A percentile compares a stretch with the other conserved stretches of the same genome.
Evolutionary conservation across 2,329 filamentous ascomycete species (phyloP).

Genomic region (Sarocladium oryzae): DNA sequence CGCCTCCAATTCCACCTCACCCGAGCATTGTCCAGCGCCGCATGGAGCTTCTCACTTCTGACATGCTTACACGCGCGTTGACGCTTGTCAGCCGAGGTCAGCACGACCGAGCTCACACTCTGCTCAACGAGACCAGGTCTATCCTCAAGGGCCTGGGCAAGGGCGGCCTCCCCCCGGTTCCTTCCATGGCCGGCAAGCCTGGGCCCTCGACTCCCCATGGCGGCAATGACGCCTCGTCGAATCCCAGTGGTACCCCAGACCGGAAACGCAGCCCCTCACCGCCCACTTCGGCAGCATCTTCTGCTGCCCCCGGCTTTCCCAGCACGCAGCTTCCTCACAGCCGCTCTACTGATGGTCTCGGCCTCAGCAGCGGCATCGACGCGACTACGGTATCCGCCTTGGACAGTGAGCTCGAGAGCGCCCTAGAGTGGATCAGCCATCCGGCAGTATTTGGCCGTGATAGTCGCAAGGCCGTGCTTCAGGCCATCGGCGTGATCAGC

Average conservation of each 20-base stretch:
- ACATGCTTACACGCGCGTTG: conserved; percentile 91
- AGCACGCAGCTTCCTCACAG: conserved; percentile 39
- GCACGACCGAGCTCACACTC: conserved; percentile 86
- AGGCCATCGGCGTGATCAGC: conserved; percentile 94
- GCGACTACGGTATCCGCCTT: conserved; percentile 73
- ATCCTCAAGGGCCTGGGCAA: conserved; percentile 96
- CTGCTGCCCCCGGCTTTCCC: conserved; percentile 30
- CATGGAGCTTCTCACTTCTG: conserved; percentile 95
- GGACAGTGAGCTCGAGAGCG: conserved; percentile 83
- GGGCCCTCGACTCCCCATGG: conserved; percentile 44
- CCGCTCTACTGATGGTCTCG: conserved; percentile 51
- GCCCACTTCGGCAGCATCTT: conserved; percentile 40
- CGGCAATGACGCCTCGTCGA: conserved; percentile 36
- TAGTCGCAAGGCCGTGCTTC: conserved; percentile 88
- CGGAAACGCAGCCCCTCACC: conserved; percentile 51
- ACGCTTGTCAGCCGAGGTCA: conserved; percentile 87
- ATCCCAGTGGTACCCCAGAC: conserved; percentile 41
- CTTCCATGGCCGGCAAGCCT: conserved; percentile 46
- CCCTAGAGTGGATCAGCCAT: conserved; percentile 95
- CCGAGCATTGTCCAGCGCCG: conserved; percentile 90
- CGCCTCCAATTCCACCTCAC: conserved; percentile 87
- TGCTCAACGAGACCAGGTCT: conserved; percentile 86
- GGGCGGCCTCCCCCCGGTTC: conserved; percentile 84
- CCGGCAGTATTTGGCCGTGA: conserved; percentile 92
- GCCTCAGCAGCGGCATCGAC: conserved; percentile 72